Base-by-base conservation (phyloP, 2,329 filamentous ascomycete genomes). In the Metarhizium brunneum region DNA sequence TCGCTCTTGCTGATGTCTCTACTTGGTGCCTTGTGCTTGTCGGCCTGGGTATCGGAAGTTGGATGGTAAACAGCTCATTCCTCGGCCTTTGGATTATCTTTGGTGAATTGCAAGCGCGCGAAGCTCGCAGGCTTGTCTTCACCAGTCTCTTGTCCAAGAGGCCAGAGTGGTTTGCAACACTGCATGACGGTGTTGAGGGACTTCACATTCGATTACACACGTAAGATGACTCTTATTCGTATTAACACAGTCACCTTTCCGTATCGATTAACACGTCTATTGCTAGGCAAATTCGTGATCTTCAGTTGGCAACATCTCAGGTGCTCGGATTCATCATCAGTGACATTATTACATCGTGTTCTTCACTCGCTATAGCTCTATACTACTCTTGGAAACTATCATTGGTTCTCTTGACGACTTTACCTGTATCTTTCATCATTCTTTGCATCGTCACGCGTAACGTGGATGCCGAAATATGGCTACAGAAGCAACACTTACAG, bases 321-420 rank as follows among this genome's bases (percentile, higher is more conserved):
- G 86, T 90, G 0, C 74, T 96, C 0, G 92, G 91, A 0, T 81
- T 86, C 48, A 68, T 88, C 1, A 64, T 88, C 7, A 80, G 84
- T 57, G 84, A 88, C 58, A 61, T 82, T 0, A 74, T 87, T n/a
- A 83, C 86, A 3, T 79, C 84, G 0, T 36, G 86, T 4, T 81
- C 82, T 4, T 87, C 87, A 8, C 71, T 96, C 1, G 74, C 73
- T 0, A 75, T 96, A 1, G 90, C 91, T 0, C 79, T 96, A 35
- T 86, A 83, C 66, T 87, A 82, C 62, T 94, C 89, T 0, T 96
- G 89, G 90, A 86, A 86, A 59, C 76, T 97, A 16, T 91, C 92
- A 0, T 74, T 96, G 0, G 84, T 95, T 2, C 85, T 92, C 11
- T 74, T 95, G 3, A 81, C 86, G 0, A 86, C 84, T 0, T 75